Evolutionary conservation across 2,329 filamentous ascomycete species (phyloP), one percentile per base, ranked within the genome.

Genomic region (Incumbomyces delicatus): DNA sequence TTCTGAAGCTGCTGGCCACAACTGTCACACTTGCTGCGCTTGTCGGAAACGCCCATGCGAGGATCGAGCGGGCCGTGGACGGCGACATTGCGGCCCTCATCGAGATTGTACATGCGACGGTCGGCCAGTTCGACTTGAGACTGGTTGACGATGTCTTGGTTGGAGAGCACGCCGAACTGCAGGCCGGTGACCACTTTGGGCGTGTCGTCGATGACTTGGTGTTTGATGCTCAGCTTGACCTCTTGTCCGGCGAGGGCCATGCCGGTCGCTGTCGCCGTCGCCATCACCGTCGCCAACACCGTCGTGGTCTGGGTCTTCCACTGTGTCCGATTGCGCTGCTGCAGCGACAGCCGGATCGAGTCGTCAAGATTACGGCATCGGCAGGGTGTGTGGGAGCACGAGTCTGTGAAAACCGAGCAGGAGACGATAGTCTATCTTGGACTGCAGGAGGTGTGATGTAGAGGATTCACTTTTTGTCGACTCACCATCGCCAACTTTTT

Each of bases 61-160:
- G 78, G 76, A 66, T 98, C 92, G 53, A 96, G 78, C 36, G 90
- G 87, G 37, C 92, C 92, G 72, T 96, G 79, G 49, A 77, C 73
- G 49, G 85, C 87, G 14, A 88, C 80, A 44, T 76, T 77, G 61
- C 88, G 81, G 60, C 82, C 82, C 60, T 83, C 82, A 57, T 85
- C 81, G 57, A 95, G 78, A 64, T 98, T 88, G 72, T 95, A 98
- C 51, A 96, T 81, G 64, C 89, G 82, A 59, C 88, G 81, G 64
- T 95, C 86, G n/a, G 87, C 94, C 48, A 98, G 84, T 67, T 95
- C 88, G 55, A 96, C 77, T 48, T 95, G 88, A 53, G 85, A 88
- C 67, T 98, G 92, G 62, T 90, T 94, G 57, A 94, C 85, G 56
- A 96, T 94, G 61, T 96, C 87, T 63, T 94, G 85, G 59, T 86